Conservation (phyloP, 176 grass and related monocot species). For the Luzula sylvatica region DNA sequence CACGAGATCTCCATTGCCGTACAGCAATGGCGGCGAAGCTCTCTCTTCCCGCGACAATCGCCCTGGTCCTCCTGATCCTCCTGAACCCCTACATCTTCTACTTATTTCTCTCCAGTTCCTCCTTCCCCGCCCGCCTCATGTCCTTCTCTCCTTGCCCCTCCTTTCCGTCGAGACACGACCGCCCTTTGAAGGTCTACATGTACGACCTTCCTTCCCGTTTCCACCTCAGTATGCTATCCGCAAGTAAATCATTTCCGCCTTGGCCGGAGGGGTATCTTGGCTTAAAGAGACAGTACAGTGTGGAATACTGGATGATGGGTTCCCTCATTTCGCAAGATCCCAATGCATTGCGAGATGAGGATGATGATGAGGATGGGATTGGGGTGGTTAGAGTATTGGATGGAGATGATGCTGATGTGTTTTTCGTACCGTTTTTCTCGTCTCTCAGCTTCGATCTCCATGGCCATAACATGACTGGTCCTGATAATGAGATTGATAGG, state of each 20-base stretch:
- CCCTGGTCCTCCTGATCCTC: slow-evolving; percentile 37
- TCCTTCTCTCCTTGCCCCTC: slow-evolving; percentile 23
- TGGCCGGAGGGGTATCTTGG: slow-evolving; percentile 56
- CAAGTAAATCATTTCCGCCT: slow-evolving; percentile 24
- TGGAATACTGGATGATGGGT: slow-evolving; percentile 97
- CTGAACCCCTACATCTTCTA: slow-evolving; percentile 43
- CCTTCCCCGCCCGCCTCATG: slow-evolving; percentile 13
- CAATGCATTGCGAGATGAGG: not conserved
- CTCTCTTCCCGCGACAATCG: slow-evolving; percentile 29
- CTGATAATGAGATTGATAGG: slow-evolving; percentile 71
- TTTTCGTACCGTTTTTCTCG: slow-evolving; percentile 99
- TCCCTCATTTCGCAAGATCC: slow-evolving; percentile 34
- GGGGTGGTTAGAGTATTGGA: slow-evolving; percentile 71
- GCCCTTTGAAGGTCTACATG: slow-evolving; percentile 54
- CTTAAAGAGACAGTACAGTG: slow-evolving; percentile 82
- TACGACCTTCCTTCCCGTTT: slow-evolving; percentile 74
- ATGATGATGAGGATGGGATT: slow-evolving; percentile 14
- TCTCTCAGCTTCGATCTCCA: slow-evolving; percentile 95
- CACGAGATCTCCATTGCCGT: slow-evolving; percentile 1
- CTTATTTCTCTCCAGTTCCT: slow-evolving; percentile 25
- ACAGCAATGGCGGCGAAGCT: slow-evolving; percentile 25
- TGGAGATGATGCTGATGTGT: slow-evolving; percentile 64
- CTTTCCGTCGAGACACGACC: not conserved
- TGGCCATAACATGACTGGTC: slow-evolving; percentile 91
- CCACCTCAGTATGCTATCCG: slow-evolving; percentile 69